These are phyloP conservation scores for Chiua virens DNA, from an alignment of 768 basidiomycete genomes.

Conservation along the genomic window DNA sequence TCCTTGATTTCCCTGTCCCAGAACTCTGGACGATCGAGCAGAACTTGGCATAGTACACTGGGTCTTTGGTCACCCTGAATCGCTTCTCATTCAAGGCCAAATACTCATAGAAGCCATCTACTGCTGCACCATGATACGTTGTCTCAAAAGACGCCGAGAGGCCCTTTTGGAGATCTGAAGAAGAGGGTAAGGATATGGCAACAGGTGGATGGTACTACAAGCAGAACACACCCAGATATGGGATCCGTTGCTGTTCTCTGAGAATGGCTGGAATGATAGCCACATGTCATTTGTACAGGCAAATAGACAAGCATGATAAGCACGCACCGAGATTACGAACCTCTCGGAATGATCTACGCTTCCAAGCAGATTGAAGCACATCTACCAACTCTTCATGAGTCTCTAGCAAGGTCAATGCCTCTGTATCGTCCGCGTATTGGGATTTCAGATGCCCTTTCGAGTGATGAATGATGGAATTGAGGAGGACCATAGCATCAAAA, in stretches of 20 bases:
- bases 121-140: not conserved
- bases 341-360: not conserved
- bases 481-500: too few relatives aligned
- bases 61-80: not conserved
- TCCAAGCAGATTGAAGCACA: conserved; percentile 2
- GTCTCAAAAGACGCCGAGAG: not conserved
- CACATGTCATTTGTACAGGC: too few relatives aligned
- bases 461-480: too few relatives aligned
- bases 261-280: too few relatives aligned
- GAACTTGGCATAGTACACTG: conserved; percentile 5
- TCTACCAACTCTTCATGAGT: not conserved
- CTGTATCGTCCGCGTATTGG: too few relatives aligned
- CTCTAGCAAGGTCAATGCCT: too few relatives aligned
- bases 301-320: too few relatives aligned
- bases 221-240: too few relatives aligned
- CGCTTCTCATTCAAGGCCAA: not conserved
- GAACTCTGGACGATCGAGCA: conserved; percentile 16
- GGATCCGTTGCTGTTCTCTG: too few relatives aligned
- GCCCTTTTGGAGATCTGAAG: too few relatives aligned
- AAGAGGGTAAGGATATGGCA: too few relatives aligned
- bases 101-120: conserved; percentile 8
- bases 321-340: conserved; percentile 8
- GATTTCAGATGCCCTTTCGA: not conserved
- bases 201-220: too few relatives aligned
- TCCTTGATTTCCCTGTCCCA: conserved; percentile 11